phyloP scores from a whole-genome alignment of 805 yeast species.

The Pichia kluyveri region DNA sequence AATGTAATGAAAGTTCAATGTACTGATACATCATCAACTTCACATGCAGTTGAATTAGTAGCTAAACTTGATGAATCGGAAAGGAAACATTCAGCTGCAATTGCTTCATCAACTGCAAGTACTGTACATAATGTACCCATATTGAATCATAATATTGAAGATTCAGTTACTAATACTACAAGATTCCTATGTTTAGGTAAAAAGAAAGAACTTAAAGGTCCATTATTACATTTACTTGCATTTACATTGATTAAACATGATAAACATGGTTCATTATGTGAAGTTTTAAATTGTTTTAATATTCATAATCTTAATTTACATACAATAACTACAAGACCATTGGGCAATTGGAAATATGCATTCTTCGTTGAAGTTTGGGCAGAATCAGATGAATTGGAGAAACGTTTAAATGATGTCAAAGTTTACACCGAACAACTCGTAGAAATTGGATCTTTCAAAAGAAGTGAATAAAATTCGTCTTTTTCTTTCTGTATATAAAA shows the following conservation, averaged over 20 bases:
- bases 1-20: slow-evolving; percentile 29
- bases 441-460: slow-evolving; percentile 36
- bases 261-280: slow-evolving; percentile 67
- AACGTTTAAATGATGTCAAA: slow-evolving; percentile 33
- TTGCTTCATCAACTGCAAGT: slow-evolving; percentile 65
- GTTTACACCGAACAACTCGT: slow-evolving; percentile 7
- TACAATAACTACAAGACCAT: slow-evolving; percentile 72
- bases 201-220: slow-evolving; percentile 4
- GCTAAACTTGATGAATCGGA: slow-evolving; percentile 24
- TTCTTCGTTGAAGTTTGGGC: slow-evolving; percentile 66
- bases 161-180: slow-evolving; percentile 69
- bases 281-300: slow-evolving; percentile 51
- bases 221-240: slow-evolving; percentile 44
- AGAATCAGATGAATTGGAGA: slow-evolving; percentile 15
- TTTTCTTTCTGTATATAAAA: neutral
- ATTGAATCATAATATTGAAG: slow-evolving; percentile 52
- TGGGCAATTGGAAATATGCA: slow-evolving; percentile 69
- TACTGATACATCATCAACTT: slow-evolving; percentile 71
- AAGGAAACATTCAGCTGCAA: slow-evolving; percentile 48
- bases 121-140: slow-evolving; percentile 50
- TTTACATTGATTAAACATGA: slow-evolving; percentile 55
- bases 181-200: slow-evolving; percentile 66
- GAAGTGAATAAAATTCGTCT: neutral
- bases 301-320: slow-evolving; percentile 52
- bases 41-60: slow-evolving; percentile 72